Conservation (phyloP, 192 early-diverging fungal species). For the Funneliformis mosseae region DNA sequence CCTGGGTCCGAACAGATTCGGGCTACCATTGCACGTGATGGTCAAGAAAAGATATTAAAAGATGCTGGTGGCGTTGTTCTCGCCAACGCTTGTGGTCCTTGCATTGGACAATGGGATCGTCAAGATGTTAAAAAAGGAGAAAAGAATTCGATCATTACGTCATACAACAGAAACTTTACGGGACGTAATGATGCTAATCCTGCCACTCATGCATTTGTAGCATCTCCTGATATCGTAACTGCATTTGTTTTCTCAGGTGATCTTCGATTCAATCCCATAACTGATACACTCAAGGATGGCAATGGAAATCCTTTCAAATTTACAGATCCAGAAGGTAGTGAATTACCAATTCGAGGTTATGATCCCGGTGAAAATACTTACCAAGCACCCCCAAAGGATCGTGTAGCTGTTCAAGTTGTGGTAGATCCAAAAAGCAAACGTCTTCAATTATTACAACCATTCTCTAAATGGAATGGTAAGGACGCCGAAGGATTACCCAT, state of each 20-base stretch:
- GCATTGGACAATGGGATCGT: slow-evolving; percentile 99
- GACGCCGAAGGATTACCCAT: slow-evolving; percentile 81
- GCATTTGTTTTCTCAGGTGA: slow-evolving; percentile 94
- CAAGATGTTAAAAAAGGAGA: slow-evolving; percentile 95
- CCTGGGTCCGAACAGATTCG: slow-evolving; percentile 98
- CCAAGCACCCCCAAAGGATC: slow-evolving; percentile 90
- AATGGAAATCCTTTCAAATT: slow-evolving; percentile 97
- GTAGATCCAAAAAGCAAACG: slow-evolving; percentile 87
- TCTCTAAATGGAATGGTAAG: slow-evolving; percentile 86
- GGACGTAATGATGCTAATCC: slow-evolving; percentile 99
- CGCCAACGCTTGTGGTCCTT: slow-evolving; percentile 98
- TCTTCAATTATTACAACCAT: slow-evolving; percentile 81
- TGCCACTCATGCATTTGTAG: slow-evolving; percentile 93
- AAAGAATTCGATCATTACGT: slow-evolving; percentile 97
- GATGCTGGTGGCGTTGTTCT: slow-evolving; percentile 84
- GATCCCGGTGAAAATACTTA: slow-evolving; percentile 94
- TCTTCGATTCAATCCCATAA: slow-evolving; percentile 92
- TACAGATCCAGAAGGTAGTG: slow-evolving; percentile 75
- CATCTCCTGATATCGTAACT: slow-evolving; percentile 93
- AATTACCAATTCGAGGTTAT: slow-evolving; percentile 91
- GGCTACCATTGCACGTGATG: slow-evolving; percentile 93
- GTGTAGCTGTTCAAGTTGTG: slow-evolving; percentile 67
- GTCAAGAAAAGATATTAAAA: slow-evolving; percentile 75
- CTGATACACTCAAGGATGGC: slow-evolving; percentile 82
- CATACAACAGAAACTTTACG: slow-evolving; percentile 99